Evolutionary conservation across 2,329 filamentous ascomycete species (phyloP).

Genomic region (Claviceps lovelessii): DNA sequence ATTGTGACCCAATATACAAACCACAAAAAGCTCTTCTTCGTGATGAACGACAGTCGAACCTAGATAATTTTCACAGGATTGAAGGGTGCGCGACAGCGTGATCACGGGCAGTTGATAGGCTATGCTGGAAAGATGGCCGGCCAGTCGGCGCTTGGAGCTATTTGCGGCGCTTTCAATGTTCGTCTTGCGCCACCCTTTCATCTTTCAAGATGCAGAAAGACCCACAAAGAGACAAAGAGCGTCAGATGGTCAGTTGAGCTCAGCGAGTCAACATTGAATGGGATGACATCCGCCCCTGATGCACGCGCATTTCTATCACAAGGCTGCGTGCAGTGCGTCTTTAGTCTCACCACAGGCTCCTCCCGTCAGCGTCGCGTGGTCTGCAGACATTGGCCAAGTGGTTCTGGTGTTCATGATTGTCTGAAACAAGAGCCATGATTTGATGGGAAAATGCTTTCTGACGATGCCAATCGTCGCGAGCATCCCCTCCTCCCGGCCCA

Average conservation of each 20-base stretch:
- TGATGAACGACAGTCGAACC: slow-evolving; percentile 9
- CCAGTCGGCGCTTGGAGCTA: slow-evolving; percentile 23
- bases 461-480: not conserved
- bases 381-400: too few relatives aligned
- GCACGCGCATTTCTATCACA: not conserved
- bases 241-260: slow-evolving; percentile 21
- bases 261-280: slow-evolving; percentile 24
- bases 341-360: slow-evolving; percentile 11
- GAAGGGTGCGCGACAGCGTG: slow-evolving; percentile 10
- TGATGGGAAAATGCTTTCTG: not conserved
- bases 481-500: too few relatives aligned
- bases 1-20: slow-evolving; percentile 7
- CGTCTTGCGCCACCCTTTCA: slow-evolving; percentile 19
- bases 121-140: slow-evolving; percentile 11
- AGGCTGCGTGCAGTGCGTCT: not conserved
- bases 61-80: slow-evolving; percentile 10
- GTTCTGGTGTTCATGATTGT: too few relatives aligned
- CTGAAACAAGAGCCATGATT: not conserved
- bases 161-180: slow-evolving; percentile 13
- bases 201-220: slow-evolving; percentile 19
- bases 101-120: slow-evolving; percentile 17
- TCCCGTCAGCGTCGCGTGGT: too few relatives aligned
- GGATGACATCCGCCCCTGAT: not conserved
- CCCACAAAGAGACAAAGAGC: slow-evolving; percentile 15
- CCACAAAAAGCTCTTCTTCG: slow-evolving; percentile 5